Evolutionary conservation across 352 stramenopile species (phyloP).

Genomic region (Phytophthora vignae): DNA sequence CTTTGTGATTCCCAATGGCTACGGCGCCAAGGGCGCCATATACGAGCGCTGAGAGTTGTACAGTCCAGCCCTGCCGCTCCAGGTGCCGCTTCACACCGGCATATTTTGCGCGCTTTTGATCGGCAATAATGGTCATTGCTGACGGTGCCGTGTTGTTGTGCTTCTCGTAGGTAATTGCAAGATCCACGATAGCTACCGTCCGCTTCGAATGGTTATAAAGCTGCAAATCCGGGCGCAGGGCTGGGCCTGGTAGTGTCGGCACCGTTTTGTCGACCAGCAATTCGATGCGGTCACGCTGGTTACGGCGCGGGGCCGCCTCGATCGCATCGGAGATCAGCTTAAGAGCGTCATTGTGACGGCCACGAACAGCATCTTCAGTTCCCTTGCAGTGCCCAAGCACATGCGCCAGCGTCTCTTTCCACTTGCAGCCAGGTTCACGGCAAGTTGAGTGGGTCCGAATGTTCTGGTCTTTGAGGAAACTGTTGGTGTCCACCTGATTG

Average conservation of each 20-base stretch:
- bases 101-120: no score
- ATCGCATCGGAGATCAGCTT: neutral
- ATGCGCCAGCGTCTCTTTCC: neutral
- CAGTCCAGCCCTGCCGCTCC: no score
- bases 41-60: no score
- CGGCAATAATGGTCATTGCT: no score
- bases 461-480: neutral
- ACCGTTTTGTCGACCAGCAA: neutral
- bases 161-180: neutral
- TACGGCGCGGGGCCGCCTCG: neutral
- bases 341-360: neutral
- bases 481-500: neutral
- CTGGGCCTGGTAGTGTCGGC: neutral
- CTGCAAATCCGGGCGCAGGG: neutral
- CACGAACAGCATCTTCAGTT: neutral
- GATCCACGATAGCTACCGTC: neutral
- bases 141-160: no score
- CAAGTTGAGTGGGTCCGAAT: neutral
- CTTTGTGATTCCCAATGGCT: neutral
- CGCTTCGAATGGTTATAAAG: neutral
- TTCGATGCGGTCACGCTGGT: neutral
- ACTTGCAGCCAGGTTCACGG: neutral
- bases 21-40: no score
- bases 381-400: neutral
- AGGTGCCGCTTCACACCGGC: no score